Percentiles rank a stretch among this genome's conserved stretches.
Conservation (phyloP, 805 yeast species). For the Candida lessepsii region DNA sequence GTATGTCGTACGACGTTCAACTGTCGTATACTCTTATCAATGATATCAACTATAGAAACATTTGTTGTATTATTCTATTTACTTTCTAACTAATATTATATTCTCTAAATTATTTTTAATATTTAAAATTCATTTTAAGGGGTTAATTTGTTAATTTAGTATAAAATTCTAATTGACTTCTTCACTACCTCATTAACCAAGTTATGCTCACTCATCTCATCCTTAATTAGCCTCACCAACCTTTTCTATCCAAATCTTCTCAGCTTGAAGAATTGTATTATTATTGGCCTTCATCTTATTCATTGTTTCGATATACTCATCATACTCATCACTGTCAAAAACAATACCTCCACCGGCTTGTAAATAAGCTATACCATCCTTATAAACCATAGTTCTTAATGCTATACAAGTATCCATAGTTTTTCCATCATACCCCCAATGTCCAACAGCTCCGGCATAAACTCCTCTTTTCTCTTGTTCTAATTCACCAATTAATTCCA, state of each 20-base stretch:
- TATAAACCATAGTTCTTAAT: conserved; percentile 92
- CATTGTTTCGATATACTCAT: conserved; percentile 94
- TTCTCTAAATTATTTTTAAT: no score
- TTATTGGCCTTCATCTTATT: conserved; percentile 95
- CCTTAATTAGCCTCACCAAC: conserved; percentile 1
- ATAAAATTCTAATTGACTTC: no score
- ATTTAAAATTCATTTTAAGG: no score
- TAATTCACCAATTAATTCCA: conserved; percentile 88
- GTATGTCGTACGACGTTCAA: no score
- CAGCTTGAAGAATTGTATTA: conserved; percentile 89
- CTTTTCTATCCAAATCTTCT: conserved; percentile 64
- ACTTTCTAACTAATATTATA: no score
- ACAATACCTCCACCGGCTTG: conserved; percentile 99
- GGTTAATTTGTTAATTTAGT: no score
- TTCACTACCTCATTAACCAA: no score
- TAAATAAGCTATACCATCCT: conserved; percentile 84
- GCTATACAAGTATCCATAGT: conserved; percentile 98
- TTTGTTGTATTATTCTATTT: no score
- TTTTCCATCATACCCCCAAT: conserved; percentile 94
- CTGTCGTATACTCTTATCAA: no score
- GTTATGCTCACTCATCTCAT: neutral
- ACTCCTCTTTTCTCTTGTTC: conserved; percentile 94
- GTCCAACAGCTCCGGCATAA: conserved; percentile 98
- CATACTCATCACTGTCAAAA: conserved; percentile 89
- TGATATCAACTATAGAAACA: no score